Base-by-base conservation (phyloP, 2,329 filamentous ascomycete genomes). In the Rutstroemia sydowiana region DNA sequence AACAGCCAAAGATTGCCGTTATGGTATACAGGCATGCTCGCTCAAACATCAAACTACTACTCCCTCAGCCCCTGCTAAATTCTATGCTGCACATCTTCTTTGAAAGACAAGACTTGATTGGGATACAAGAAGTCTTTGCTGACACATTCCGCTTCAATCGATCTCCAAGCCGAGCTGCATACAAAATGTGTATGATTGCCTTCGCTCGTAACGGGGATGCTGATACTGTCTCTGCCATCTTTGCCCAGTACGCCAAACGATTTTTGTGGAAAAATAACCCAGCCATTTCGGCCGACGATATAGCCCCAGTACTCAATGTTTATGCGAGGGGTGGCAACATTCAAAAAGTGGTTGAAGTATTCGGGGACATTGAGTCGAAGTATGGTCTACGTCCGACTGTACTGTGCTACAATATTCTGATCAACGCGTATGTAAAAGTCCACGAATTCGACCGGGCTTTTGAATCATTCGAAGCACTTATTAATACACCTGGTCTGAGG, bases 341-440 rank as follows among this genome's bases (percentile, higher is more conserved):
- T 0, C 63, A 71, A 3, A 73, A 78, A 46, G 80, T 84, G 0
- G 70, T 78, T 45, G 66, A 71, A 18, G 77, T 84, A 32, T 85
- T 96, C 55, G 64, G 79, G 43, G 72, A 75, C n/a, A 79, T 93
- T 51, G 64, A 66, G 21, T 60, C 69, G 6, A 72, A 79, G 45
- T 84, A 82, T 61, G 68, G 71, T 1, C 60, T 85, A 14, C 58
- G 71, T 39, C 84, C 84, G 6, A 79, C 81, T 57, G 66, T 76
- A 1, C 65, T 73, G 32, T 81, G 78, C 56, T 95, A 86, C 84
- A 95, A 95, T 63, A 82, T 84, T 20, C 68, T 95, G 26, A 73
- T 97, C 42, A 81, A 84, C 61, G 84, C 85, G 2, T 79, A 90
- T 67, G 75, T 76, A 16, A 81, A 81, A 59, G 77, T 78, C 1